These are phyloP conservation scores for Takashimella koratensis DNA, from an alignment of 1,284 basidiomycete species.

Conservation along the genomic window DNA sequence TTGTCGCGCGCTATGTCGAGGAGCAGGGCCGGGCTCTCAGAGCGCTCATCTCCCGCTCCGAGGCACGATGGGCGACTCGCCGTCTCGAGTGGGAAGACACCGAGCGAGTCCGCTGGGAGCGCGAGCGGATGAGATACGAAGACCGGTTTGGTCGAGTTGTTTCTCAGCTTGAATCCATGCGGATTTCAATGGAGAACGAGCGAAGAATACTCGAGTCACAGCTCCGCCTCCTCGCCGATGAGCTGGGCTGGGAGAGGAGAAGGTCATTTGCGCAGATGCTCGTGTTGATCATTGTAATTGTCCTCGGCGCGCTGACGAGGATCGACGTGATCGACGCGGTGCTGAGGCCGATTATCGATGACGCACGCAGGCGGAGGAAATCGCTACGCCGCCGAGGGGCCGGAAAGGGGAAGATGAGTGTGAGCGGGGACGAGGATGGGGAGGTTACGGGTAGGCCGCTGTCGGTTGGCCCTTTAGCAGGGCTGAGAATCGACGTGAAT, in stretches of 20 bases:
- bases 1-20: constrained; percentile 83
- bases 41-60: constrained; percentile 69
- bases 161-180: constrained; percentile 40
- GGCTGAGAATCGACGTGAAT: constrained; percentile 33
- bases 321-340: constrained; percentile 35
- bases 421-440: not conserved
- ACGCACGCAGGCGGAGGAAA: constrained; percentile 21
- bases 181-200: constrained; percentile 31
- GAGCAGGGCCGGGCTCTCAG: constrained; percentile 78
- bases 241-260: constrained; percentile 42
- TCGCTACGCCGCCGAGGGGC: constrained; percentile 10
- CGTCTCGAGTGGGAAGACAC: constrained; percentile 21
- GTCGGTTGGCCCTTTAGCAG: constrained; percentile 31
- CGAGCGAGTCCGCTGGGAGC: constrained; percentile 22
- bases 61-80: constrained; percentile 49
- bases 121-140: constrained; percentile 42
- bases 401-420: constrained; percentile 4
- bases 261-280: constrained; percentile 40
- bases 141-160: constrained; percentile 36
- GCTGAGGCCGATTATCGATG: constrained; percentile 30
- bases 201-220: constrained; percentile 28
- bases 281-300: constrained; percentile 36
- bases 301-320: constrained; percentile 31
- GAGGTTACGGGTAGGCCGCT: constrained; percentile 4
- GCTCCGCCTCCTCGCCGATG: constrained; percentile 33